Conservation (phyloP, 192 early-diverging fungal genomes). For the Gonapodya sp. region DNA sequence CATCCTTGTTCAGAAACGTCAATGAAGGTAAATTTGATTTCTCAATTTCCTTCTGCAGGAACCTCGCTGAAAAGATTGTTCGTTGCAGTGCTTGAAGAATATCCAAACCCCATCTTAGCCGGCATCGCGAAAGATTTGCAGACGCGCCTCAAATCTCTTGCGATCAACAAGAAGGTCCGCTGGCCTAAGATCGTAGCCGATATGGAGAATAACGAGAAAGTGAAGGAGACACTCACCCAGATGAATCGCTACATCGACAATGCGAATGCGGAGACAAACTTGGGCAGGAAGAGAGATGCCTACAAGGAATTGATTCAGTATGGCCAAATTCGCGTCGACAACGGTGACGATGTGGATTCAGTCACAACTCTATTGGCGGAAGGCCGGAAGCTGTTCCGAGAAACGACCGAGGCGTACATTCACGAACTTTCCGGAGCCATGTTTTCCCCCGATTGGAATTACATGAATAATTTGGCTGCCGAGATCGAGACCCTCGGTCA, state of each 20-base stretch:
- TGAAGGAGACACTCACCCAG: not conserved
- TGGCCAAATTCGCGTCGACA: not conserved
- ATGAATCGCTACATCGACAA: not conserved
- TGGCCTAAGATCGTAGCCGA: not conserved
- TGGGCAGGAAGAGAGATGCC: not conserved
- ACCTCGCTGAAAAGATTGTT: not conserved
- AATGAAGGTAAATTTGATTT: not conserved
- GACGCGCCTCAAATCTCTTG: not conserved
- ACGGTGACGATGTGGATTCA: not conserved
- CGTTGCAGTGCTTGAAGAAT: not conserved
- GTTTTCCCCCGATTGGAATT: not conserved
- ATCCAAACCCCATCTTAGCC: not conserved
- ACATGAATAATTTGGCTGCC: not conserved
- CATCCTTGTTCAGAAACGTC: not conserved
- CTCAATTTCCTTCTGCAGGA: not conserved
- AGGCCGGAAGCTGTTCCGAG: not conserved
- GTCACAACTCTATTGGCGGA: not conserved
- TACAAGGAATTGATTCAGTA: not conserved
- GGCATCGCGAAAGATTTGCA: not conserved
- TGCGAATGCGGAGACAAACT: not conserved
- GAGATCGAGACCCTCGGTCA: not conserved
- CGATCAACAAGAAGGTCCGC: not conserved
- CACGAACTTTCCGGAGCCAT: not conserved
- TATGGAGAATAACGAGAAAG: not conserved
- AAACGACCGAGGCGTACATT: not conserved